Evolutionary conservation across 2,329 filamentous ascomycete species (phyloP).

Genomic region (Rutstroemia sydowiana): DNA sequence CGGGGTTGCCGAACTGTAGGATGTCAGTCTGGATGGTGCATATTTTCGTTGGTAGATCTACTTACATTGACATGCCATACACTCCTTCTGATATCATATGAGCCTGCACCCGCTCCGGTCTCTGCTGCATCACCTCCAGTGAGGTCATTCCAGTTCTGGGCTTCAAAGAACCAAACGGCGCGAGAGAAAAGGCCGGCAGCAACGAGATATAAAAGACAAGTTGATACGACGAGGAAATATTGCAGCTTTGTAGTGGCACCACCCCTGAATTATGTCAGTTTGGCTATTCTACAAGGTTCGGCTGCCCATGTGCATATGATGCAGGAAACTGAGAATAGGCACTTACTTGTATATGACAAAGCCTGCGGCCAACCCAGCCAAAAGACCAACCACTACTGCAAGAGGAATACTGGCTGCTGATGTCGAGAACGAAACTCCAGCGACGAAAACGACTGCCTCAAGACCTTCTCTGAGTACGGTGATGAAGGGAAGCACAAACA

Average conservation of each 20-base stretch:
- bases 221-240: constrained; percentile 73
- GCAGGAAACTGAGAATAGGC: no score
- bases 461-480: constrained; percentile 82
- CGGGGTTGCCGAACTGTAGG: constrained; percentile 65
- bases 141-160: constrained; percentile 51
- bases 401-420: constrained; percentile 72
- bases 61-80: constrained; percentile 78
- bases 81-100: constrained; percentile 69
- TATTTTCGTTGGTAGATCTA: constrained; percentile 19
- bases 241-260: constrained; percentile 62
- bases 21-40: not conserved
- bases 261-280: constrained; percentile 35
- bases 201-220: constrained; percentile 77
- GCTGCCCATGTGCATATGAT: no score
- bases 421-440: constrained; percentile 70
- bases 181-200: constrained; percentile 76
- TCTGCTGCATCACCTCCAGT: constrained; percentile 50
- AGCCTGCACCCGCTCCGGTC: constrained; percentile 60
- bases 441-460: constrained; percentile 80
- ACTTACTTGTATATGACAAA: constrained; percentile 71
- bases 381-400: constrained; percentile 64
- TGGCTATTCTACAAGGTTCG: not conserved
- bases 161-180: constrained; percentile 67
- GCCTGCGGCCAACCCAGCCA: constrained; percentile 59
- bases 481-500: constrained; percentile 81